Evolutionary conservation across 1,284 basidiomycete species (phyloP), one percentile per base, ranked within the genome.

Genomic region (Mycosarcoma maydis): DNA sequence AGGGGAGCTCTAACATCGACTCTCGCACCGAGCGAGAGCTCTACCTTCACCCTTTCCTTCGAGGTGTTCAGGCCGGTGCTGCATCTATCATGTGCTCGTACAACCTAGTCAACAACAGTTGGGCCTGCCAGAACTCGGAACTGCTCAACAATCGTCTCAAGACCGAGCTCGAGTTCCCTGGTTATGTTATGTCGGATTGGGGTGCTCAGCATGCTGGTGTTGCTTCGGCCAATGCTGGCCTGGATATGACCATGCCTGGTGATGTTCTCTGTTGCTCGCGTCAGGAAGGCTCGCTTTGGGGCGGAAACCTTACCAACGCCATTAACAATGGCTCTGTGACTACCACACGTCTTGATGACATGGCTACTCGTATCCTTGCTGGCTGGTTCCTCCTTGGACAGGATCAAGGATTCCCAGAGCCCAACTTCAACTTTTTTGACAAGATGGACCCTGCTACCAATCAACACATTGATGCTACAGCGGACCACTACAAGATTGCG

Each of bases 161-260:
- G 83, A 85, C 85, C 17, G 90, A 92, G 80, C 85, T 88, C 52
- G 89, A 88, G 3, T 93, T 92, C 86, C 88, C 89, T 80, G 91
- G 91, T 22, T 90, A 86, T 72, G 84, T 88, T 24, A 49, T 76
- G 60, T 60, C 57, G 13, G 72, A 76, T 42, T 76, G 73, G 75
- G 67, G 76, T 29, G 74, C 69, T 11, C 68, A 73, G 46, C 64
- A 71, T 17, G 52, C 68, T 17, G 70, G 83, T 3, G 76, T 77
- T 4, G 77, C 78, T 19, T 80, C 83, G 84, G 20, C 85, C 87
- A 86, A 86, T 59, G 83, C 84, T 13, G 91, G 91, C 17, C 84
- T 92, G 19, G 91, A 90, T 78, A 83, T 85, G 83, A 80, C 82
- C 39, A 84, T 84, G 84, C 84, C 85, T 0, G 81, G 82, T 9